phyloP scores from a whole-genome alignment of 352 stramenopile genomes.

The Phytophthora tentaculata region DNA sequence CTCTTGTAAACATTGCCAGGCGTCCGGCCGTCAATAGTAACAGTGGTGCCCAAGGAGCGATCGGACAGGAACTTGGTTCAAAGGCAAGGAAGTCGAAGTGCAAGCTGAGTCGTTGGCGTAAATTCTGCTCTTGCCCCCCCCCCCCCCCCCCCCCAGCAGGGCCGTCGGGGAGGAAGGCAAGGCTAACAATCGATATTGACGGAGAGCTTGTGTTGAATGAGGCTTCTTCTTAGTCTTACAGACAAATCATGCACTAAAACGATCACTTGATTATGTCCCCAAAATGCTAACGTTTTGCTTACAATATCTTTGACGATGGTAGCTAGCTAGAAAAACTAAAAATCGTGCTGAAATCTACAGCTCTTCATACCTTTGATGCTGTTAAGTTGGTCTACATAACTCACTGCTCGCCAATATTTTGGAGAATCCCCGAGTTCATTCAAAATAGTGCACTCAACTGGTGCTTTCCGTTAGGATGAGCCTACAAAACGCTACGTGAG shows the following conservation, averaged over 20 bases:
- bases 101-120: background rate
- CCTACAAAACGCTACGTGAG: no score
- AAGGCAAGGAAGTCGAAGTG: background rate
- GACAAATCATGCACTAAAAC: background rate
- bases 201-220: background rate
- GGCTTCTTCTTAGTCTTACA: background rate
- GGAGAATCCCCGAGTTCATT: no score
- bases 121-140: background rate
- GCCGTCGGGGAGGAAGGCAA: background rate
- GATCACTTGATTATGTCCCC: background rate
- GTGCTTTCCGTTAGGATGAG: no score
- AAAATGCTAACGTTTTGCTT: background rate
- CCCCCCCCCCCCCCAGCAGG: background rate
- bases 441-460: no score
- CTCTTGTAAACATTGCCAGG: constrained; percentile 7
- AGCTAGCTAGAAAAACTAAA: background rate
- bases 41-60: background rate
- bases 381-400: background rate
- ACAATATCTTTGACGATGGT: background rate
- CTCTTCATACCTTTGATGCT: background rate
- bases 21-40: background rate
- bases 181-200: background rate
- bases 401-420: no score
- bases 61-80: background rate
- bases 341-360: background rate